Base-by-base conservation (phyloP, 1,139 yeast species). In the Blastobotrys indianensis region DNA sequence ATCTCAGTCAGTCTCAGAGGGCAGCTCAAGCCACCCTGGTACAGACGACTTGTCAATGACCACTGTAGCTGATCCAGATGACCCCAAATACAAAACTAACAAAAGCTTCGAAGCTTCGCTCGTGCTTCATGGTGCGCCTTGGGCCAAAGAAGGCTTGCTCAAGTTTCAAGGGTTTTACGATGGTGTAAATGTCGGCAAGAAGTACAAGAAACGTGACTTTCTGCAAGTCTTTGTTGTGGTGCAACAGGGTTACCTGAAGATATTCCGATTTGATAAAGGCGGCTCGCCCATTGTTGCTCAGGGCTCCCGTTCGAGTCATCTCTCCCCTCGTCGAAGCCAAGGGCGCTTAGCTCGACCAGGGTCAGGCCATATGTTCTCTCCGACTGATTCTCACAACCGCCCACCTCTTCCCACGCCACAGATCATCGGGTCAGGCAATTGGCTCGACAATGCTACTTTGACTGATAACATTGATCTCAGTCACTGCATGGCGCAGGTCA, bases 111-210 rank as follows among this genome's bases (percentile, higher is more conserved):
- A 37, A 16, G 29, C 32, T 13, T 31, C 32, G 32, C 67, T 84
- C 51, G 85, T 80, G 54, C 69, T 80, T 39, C 73, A 75, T 45
- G 94, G 92, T 0, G 78, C 90, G 1, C 94, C 94, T 1, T 84
- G 85, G 76, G 75, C 82, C 49, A 82, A 84, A 59, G 94, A 85
- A 65, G 94, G 94, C 0, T 63, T 84, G 39, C 69, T 83, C 52
- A 74, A 77, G 54, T 70, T 74, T 58, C 75, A 72, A 53, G 67
- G 74, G 13, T 59, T 70, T 44, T 64, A 72, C 51, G 52, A 52
- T n/a, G 39, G 45, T 13, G 42, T 49, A 25, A 46, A 48, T 32
- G 45, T 50, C 25, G 42, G 47, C 28, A 49, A 49, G n/a, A 46
- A 45, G 25, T 45, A 51, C 39, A 56, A 56, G 35, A 57, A 54